Conservation (phyloP, 768 basidiomycete genomes). For the Collybia sordida region DNA sequence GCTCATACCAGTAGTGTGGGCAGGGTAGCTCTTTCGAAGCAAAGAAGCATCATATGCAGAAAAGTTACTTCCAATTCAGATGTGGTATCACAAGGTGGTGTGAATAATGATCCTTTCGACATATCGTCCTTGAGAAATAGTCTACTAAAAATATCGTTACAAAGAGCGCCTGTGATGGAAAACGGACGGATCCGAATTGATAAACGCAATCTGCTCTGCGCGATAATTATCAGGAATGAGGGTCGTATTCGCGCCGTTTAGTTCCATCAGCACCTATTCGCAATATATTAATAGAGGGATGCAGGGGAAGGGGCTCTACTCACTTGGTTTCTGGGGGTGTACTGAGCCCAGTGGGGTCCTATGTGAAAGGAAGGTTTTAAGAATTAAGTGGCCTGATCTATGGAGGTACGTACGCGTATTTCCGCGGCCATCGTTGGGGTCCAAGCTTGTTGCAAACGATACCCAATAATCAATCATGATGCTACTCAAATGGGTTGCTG, state of each 20-base stretch:
- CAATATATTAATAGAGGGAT: neutral
- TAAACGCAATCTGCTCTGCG: conserved; percentile 22
- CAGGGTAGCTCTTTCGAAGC: too few species aligned
- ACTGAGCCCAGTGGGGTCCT: conserved; percentile 22
- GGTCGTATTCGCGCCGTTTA: conserved; percentile 24
- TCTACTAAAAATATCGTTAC: neutral
- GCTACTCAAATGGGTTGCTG: conserved; percentile 24
- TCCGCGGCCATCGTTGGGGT: conserved; percentile 44
- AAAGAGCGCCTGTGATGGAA: conserved; percentile 22
- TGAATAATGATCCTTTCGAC: too few species aligned
- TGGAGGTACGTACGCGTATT: conserved; percentile 22
- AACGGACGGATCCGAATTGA: conserved; percentile 19
- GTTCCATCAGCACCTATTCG: conserved; percentile 21
- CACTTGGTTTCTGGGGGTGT: conserved; percentile 13
- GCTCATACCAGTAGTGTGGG: too few species aligned
- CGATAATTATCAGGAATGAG: conserved; percentile 27
- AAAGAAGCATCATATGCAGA: too few species aligned
- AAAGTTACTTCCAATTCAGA: too few species aligned
- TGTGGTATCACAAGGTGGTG: too few species aligned
- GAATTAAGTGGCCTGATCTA: neutral
- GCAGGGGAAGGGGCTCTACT: neutral
- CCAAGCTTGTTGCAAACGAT: conserved; percentile 41
- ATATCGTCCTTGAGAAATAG: too few species aligned
- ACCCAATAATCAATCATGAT: conserved; percentile 46
- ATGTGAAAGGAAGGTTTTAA: conserved; percentile 6